Conservation (phyloP, 345 rosid species). For the Eucalyptus grandis region DNA sequence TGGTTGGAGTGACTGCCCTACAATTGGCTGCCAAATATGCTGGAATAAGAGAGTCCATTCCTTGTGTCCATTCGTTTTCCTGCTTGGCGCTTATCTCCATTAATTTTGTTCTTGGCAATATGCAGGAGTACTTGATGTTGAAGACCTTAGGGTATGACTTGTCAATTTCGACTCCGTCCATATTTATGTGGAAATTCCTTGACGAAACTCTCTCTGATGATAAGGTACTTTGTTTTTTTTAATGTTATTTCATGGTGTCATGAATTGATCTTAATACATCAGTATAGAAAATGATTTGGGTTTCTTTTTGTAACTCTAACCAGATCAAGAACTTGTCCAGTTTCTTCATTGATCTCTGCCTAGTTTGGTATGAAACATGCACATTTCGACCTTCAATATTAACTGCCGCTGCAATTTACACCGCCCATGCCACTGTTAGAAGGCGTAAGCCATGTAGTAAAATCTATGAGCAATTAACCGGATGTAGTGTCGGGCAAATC, state of each 20-base stretch:
- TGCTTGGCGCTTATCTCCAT: background rate
- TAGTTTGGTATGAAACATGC: conserved; percentile 51
- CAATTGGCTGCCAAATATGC: background rate
- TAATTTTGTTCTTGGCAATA: too few species aligned
- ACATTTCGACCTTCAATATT: conserved; percentile 45
- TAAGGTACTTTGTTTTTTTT: conserved; percentile 2
- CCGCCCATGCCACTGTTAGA: conserved; percentile 37
- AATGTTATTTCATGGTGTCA: background rate
- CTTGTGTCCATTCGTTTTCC: background rate
- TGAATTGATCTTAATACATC: background rate
- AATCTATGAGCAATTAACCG: conserved; percentile 30
- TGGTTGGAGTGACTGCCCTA: background rate
- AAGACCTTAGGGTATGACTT: background rate
- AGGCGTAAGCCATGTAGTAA: conserved; percentile 29
- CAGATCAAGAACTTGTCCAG: conserved; percentile 37
- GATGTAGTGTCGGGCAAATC: conserved; percentile 31
- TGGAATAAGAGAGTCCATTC: background rate
- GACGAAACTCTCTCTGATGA: conserved; percentile 16
- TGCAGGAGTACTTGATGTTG: too few species aligned
- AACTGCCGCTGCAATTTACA: conserved; percentile 67
- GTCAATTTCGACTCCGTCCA: background rate
- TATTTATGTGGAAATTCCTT: background rate
- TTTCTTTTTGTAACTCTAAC: background rate
- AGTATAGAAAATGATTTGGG: background rate
- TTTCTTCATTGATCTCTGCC: conserved; percentile 45